Evolutionary conservation across 306 rosid species (phyloP).

Genomic region (Cicer pinnatifidum): DNA sequence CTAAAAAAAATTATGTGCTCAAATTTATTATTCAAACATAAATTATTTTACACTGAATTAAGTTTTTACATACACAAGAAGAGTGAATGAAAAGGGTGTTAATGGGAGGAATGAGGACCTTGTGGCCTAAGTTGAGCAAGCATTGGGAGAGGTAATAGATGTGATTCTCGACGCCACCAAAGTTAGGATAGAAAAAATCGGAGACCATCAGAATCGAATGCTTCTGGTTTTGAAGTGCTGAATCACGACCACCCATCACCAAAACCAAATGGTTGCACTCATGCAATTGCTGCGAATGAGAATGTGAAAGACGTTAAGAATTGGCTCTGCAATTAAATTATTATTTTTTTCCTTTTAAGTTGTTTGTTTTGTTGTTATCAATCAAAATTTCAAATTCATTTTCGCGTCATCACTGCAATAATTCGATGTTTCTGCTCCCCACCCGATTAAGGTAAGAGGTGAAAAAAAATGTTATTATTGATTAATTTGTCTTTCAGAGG

Average conservation of each 20-base stretch:
- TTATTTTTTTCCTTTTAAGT: background rate
- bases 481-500: no score
- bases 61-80: no score
- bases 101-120: conserved; percentile 51
- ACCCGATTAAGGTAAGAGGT: background rate
- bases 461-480: background rate
- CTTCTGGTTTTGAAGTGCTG: conserved; percentile 42
- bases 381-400: no score
- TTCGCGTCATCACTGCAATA: background rate
- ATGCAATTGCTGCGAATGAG: background rate
- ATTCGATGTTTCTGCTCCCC: background rate
- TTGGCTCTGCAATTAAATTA: background rate
- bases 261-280: conserved; percentile 5
- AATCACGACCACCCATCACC: conserved; percentile 47
- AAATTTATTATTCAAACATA: no score
- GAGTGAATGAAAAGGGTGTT: background rate
- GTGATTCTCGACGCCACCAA: conserved; percentile 94
- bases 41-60: no score
- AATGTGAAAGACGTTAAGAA: background rate
- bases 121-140: conserved; percentile 84
- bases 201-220: conserved; percentile 83
- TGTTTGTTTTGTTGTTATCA: no score
- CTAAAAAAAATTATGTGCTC: background rate
- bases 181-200: conserved; percentile 90
- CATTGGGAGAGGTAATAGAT: conserved; percentile 85